These are phyloP conservation scores for Antrodiella citrinella DNA, from an alignment of 768 basidiomycete species.

Conservation along the genomic window DNA sequence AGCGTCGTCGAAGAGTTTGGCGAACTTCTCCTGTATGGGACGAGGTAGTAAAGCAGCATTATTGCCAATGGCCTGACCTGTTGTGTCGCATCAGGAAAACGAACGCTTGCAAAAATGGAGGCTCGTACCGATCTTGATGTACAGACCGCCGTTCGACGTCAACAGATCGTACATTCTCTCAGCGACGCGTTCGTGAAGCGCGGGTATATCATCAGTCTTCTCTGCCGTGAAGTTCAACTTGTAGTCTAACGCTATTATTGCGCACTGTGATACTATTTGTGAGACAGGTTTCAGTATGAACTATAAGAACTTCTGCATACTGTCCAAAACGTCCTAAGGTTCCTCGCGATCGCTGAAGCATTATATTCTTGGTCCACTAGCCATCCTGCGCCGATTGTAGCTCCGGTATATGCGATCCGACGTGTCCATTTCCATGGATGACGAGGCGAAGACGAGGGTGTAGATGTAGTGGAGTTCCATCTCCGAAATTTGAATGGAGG, in stretches of 20 bases:
- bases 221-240: conserved; percentile 80
- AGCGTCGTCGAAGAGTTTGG: conserved; percentile 80
- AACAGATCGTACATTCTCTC: conserved; percentile 68
- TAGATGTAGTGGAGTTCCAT: not conserved
- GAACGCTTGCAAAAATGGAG: no score
- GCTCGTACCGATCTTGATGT: conserved; percentile 68
- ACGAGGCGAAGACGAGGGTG: not conserved
- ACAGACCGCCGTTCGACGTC: conserved; percentile 76
- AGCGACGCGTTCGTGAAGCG: conserved; percentile 80
- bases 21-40: conserved; percentile 77
- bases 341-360: conserved; percentile 40
- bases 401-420: not conserved
- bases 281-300: not conserved
- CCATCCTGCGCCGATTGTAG: not conserved
- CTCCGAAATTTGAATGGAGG: no score
- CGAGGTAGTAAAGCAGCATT: conserved; percentile 81
- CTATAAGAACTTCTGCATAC: conserved; percentile 25
- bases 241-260: conserved; percentile 70
- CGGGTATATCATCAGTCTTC: conserved; percentile 65
- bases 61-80: conserved; percentile 72
- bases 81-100: conserved; percentile 10
- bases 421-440: not conserved
- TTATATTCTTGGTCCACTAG: conserved; percentile 35
- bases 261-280: conserved; percentile 56
- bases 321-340: conserved; percentile 40